phyloP scores from a whole-genome alignment of 2,329 filamentous ascomycete species.

The Trichoderma atroviride region DNA sequence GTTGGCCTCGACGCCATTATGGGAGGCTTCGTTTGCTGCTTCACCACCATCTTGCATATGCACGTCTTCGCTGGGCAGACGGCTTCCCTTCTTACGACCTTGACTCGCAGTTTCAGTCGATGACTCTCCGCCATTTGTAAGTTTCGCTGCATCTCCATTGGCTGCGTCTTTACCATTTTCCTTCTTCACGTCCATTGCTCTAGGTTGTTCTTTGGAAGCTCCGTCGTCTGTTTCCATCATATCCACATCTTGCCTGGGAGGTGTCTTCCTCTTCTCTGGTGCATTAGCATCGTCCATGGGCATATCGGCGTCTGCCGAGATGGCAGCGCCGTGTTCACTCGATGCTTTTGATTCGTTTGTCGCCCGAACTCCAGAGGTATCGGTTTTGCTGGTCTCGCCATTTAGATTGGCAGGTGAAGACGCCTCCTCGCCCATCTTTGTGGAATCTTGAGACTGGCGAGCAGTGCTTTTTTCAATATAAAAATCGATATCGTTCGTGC shows the following conservation, averaged over 20 bases:
- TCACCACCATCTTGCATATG: constrained; percentile 21
- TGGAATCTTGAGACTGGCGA: constrained; percentile 40
- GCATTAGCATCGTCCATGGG: constrained; percentile 39
- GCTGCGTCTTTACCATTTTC: neutral
- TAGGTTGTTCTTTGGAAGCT: neutral
- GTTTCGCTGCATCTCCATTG: constrained; percentile 9
- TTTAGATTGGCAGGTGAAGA: constrained; percentile 30
- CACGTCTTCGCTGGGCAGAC: constrained; percentile 33
- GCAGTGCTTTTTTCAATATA: constrained; percentile 54
- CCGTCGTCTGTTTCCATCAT: constrained; percentile 22
- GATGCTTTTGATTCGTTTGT: constrained; percentile 10
- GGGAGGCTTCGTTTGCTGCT: constrained; percentile 44
- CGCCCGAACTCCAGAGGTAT: neutral
- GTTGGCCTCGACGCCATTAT: neutral
- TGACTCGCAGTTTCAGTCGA: constrained; percentile 4
- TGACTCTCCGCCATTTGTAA: constrained; percentile 1
- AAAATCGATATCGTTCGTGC: constrained; percentile 57
- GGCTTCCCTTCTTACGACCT: constrained; percentile 14
- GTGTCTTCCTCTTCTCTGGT: constrained; percentile 31
- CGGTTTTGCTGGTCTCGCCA: constrained; percentile 30
- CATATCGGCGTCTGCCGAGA: constrained; percentile 31
- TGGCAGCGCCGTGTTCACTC: constrained; percentile 24
- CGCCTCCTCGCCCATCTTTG: constrained; percentile 30
- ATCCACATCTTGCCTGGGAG: constrained; percentile 26
- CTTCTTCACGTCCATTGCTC: constrained; percentile 5